phyloP scores from a whole-genome alignment of 805 yeast species.

The Teunomyces lycoperdinae region DNA sequence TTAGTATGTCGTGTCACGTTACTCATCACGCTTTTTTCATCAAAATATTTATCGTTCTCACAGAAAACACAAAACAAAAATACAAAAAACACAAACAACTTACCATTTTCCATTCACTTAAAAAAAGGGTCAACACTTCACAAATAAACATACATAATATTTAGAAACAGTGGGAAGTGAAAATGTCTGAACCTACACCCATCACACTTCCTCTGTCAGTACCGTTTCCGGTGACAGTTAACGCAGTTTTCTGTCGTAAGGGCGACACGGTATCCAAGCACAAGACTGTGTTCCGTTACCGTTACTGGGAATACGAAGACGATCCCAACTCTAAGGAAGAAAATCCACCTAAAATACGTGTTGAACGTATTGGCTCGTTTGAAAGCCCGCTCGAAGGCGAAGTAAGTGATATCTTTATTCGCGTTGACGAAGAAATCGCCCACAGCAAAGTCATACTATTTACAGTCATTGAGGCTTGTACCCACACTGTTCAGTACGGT shows the following conservation, averaged over 20 bases:
- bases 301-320: constrained; percentile 64
- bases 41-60: too few species aligned
- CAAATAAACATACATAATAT: neutral
- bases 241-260: constrained; percentile 42
- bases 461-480: constrained; percentile 73
- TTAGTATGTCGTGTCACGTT: too few species aligned
- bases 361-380: constrained; percentile 70
- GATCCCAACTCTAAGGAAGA: constrained; percentile 46
- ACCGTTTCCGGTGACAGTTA: constrained; percentile 66
- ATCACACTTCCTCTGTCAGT: constrained; percentile 58
- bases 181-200: constrained; percentile 41
- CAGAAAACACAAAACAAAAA: neutral
- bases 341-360: constrained; percentile 46
- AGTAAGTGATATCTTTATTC: constrained; percentile 48
- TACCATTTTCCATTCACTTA: neutral
- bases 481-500: constrained; percentile 90
- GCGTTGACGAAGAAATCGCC: constrained; percentile 59
- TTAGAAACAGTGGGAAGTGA: neutral
- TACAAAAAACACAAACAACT: neutral
- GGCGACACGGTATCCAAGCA: constrained; percentile 53
- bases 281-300: constrained; percentile 55
- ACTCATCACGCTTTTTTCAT: too few species aligned
- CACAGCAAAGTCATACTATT: constrained; percentile 47
- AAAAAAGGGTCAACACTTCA: neutral
- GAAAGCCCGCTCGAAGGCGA: constrained; percentile 83